phyloP scores from a whole-genome alignment of 192 early-diverging fungal genomes.

The Gamsiella multidivaricata region DNA sequence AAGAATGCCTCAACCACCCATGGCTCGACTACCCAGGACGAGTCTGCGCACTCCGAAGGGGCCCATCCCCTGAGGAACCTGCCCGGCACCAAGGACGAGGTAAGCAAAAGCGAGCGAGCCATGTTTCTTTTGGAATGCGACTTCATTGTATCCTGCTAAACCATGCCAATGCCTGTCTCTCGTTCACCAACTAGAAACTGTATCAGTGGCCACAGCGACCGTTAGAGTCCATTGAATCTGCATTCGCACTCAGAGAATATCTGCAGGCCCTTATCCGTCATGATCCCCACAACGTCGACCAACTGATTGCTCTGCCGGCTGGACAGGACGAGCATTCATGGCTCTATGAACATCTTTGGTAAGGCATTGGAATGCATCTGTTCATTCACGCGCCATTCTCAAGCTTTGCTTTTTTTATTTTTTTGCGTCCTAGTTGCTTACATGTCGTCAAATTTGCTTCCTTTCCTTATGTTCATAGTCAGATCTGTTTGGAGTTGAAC shows the following conservation, averaged over 20 bases:
- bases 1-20: slow-evolving; percentile 3
- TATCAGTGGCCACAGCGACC: slow-evolving; percentile 62
- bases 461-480: slow-evolving; percentile 62
- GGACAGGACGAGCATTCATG: slow-evolving; percentile 74
- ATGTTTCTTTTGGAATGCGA: too few relatives aligned
- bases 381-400: not conserved
- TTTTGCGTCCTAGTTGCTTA: not conserved
- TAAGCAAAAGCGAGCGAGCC: too few relatives aligned
- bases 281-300: slow-evolving; percentile 70
- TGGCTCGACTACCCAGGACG: not conserved
- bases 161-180: not conserved
- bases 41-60: not conserved
- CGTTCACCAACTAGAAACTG: slow-evolving; percentile 33
- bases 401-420: not conserved
- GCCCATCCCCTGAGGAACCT: slow-evolving; percentile 23
- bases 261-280: slow-evolving; percentile 78
- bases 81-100: slow-evolving; percentile 52
- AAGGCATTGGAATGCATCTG: too few relatives aligned
- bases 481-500: slow-evolving; percentile 87
- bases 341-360: slow-evolving; percentile 94
- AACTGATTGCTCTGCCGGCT: slow-evolving; percentile 69
- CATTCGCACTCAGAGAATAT: slow-evolving; percentile 82
- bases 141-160: too few relatives aligned
- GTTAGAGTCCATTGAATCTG: slow-evolving; percentile 74
- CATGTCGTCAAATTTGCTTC: not conserved